phyloP scores from a whole-genome alignment of 1,284 basidiomycete species.

The Irpex sp. region DNA sequence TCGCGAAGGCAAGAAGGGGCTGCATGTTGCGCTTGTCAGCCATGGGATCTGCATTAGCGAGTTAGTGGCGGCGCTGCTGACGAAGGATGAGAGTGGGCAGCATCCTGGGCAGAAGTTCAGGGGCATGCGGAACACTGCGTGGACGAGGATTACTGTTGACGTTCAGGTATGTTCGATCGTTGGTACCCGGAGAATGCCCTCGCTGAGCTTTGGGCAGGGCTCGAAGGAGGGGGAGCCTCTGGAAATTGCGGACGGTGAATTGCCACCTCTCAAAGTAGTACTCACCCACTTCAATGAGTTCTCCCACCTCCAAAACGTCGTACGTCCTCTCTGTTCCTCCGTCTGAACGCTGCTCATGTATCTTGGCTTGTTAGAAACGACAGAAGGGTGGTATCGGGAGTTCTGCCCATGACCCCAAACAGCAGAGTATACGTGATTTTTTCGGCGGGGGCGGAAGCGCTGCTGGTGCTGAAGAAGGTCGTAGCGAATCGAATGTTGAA shows the following conservation, averaged over 20 bases:
- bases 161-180: conserved; percentile 34
- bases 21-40: conserved; percentile 71
- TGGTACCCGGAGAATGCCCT: background rate
- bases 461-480: conserved; percentile 18
- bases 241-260: background rate
- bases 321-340: conserved; percentile 29
- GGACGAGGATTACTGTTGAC: conserved; percentile 53
- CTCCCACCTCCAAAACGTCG: conserved; percentile 52
- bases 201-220: background rate
- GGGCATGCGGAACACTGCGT: conserved; percentile 66
- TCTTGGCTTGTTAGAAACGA: conserved; percentile 42
- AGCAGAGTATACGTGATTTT: conserved; percentile 72
- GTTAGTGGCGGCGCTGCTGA: conserved; percentile 46
- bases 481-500: conserved; percentile 28
- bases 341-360: background rate
- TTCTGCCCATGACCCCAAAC: conserved; percentile 65
- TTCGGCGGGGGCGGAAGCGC: conserved; percentile 46
- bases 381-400: conserved; percentile 78
- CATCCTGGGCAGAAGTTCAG: conserved; percentile 33
- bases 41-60: conserved; percentile 78
- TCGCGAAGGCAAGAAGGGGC: conserved; percentile 30
- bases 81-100: conserved; percentile 31
- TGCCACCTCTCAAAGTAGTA: conserved; percentile 35
- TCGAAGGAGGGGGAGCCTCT: conserved; percentile 1
- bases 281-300: conserved; percentile 51